These are phyloP conservation scores for Adansonia grandidieri DNA, from an alignment of 441 rosid species.

Conservation along the genomic window DNA sequence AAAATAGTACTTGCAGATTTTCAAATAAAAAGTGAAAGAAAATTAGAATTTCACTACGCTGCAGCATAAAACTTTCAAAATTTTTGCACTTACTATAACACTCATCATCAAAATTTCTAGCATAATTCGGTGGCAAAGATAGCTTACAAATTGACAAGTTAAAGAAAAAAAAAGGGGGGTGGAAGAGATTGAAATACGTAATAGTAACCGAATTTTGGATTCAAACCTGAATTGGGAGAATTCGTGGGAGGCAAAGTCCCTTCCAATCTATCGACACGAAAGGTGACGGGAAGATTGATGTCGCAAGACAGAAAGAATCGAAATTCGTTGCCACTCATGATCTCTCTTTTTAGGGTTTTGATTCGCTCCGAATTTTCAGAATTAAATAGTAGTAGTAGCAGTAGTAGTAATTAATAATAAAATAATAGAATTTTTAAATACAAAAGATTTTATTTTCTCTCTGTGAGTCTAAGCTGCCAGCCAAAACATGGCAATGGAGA, in stretches of 20 bases:
- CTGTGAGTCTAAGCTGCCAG: constrained; percentile 1
- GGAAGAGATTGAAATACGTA: background rate
- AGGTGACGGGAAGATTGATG: constrained; percentile 87
- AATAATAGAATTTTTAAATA: background rate
- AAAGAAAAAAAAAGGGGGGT: background rate
- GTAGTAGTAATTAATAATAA: background rate
- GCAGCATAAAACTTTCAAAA: background rate
- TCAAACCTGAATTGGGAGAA: constrained; percentile 62
- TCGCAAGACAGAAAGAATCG: constrained; percentile 96
- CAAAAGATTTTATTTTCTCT: background rate
- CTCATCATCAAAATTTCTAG: background rate
- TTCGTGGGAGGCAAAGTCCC: constrained; percentile 62
- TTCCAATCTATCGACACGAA: constrained; percentile 83
- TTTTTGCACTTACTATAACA: too few species aligned
- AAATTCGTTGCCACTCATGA: constrained; percentile 84
- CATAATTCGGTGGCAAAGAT: background rate
- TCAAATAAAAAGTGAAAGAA: background rate
- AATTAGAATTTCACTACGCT: background rate
- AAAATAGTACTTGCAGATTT: background rate
- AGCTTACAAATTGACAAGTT: background rate
- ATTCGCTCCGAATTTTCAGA: constrained; percentile 14
- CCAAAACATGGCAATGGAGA: background rate
- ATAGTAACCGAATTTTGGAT: background rate
- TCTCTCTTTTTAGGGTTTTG: constrained; percentile 15
- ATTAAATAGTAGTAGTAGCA: background rate